Conservation (phyloP, 805 yeast genomes). For the Zygosaccharomyces bailii region DNA sequence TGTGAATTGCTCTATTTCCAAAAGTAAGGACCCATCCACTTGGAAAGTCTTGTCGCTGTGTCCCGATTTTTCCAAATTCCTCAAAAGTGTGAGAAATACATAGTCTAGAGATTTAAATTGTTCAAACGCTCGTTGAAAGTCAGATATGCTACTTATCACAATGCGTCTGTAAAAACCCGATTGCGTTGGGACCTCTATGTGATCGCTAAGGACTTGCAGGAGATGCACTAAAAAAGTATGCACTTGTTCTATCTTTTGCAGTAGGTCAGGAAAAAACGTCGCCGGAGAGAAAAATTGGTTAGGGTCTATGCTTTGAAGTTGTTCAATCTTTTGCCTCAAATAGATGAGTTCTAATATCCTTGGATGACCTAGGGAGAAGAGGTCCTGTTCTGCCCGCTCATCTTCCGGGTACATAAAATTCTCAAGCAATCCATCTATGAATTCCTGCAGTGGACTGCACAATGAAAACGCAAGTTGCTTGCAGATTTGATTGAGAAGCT, state of each 20-base stretch:
- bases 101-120: conserved; percentile 20
- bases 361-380: conserved; percentile 26
- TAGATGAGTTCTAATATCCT: conserved; percentile 25
- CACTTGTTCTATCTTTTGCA: conserved; percentile 16
- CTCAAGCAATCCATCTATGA: conserved; percentile 28
- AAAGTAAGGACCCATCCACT: conserved; percentile 16
- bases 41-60: conserved; percentile 14
- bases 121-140: conserved; percentile 24
- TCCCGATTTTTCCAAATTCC: conserved; percentile 17
- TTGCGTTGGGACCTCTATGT: conserved; percentile 19
- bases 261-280: conserved; percentile 8
- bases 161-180: conserved; percentile 19
- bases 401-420: conserved; percentile 29
- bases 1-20: conserved; percentile 18
- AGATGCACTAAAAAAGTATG: conserved; percentile 18
- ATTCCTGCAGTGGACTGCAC: conserved; percentile 25
- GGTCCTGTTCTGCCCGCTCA: conserved; percentile 3
- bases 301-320: conserved; percentile 8
- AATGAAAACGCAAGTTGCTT: conserved; percentile 22
- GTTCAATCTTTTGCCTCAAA: conserved; percentile 18
- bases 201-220: conserved; percentile 20
- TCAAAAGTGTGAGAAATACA: conserved; percentile 14
- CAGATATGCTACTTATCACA: conserved; percentile 17
- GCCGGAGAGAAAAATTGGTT: conserved; percentile 3
- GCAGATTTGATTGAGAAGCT: conserved; percentile 12